Evolutionary conservation across 192 early-diverging fungal genomes (phyloP).

Genomic region (Phlyctochytrium arcticum): DNA sequence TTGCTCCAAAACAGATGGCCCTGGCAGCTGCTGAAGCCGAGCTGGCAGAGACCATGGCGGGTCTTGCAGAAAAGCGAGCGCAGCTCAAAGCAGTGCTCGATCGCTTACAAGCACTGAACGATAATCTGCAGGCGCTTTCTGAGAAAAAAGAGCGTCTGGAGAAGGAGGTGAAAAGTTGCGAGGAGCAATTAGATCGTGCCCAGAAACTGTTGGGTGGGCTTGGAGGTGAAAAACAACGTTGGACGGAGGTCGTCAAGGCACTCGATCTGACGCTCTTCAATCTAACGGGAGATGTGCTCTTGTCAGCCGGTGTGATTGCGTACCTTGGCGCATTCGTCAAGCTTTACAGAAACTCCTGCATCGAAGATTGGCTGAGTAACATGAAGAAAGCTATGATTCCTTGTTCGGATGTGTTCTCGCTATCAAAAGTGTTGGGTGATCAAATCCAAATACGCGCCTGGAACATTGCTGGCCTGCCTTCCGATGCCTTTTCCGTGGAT

Average conservation of each 20-base stretch:
- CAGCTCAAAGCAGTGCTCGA: constrained; percentile 52
- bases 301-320: constrained; percentile 60
- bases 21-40: constrained; percentile 53
- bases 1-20: constrained; percentile 58
- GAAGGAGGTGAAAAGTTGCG: constrained; percentile 57
- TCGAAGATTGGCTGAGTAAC: constrained; percentile 38
- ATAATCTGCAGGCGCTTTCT: constrained; percentile 44
- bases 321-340: constrained; percentile 64
- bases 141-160: constrained; percentile 53
- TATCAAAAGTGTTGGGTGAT: constrained; percentile 56
- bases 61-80: constrained; percentile 53
- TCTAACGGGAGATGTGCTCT: constrained; percentile 55
- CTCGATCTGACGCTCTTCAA: constrained; percentile 50
- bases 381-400: constrained; percentile 43
- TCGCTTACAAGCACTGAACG: constrained; percentile 49
- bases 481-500: constrained; percentile 58
- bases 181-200: constrained; percentile 55
- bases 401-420: constrained; percentile 50
- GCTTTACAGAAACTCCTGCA: constrained; percentile 45
- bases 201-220: constrained; percentile 56
- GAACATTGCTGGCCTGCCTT: constrained; percentile 60
- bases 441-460: constrained; percentile 57
- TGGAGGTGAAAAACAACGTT: constrained; percentile 59
- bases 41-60: constrained; percentile 51
- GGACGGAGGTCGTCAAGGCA: constrained; percentile 51